Evolutionary conservation across 306 rosid species (phyloP).

Genomic region (Pyrus betulifolia): DNA sequence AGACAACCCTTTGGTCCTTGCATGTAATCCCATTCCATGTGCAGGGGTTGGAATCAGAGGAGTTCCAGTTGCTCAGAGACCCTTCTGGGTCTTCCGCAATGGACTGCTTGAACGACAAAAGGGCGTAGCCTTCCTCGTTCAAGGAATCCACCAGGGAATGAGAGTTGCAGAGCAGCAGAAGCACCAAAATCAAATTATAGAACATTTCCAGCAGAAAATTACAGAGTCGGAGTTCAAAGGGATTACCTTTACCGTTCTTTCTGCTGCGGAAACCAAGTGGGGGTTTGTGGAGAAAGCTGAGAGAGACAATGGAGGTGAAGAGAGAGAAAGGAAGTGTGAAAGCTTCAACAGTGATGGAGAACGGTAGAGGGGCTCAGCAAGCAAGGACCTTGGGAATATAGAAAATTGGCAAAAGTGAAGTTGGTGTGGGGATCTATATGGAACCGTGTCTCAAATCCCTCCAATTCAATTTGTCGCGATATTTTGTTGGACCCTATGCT

Average conservation of each 20-base stretch:
- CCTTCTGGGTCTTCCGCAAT: slow-evolving; percentile 57
- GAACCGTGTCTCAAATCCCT: neutral
- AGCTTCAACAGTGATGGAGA: slow-evolving; percentile 29
- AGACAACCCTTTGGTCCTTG: slow-evolving; percentile 66
- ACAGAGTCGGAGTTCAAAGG: slow-evolving; percentile 12
- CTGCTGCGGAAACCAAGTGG: slow-evolving; percentile 12
- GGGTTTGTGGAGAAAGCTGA: neutral
- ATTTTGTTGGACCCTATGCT: neutral
- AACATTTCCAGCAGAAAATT: slow-evolving; percentile 27
- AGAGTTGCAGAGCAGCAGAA: slow-evolving; percentile 41
- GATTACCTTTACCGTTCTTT: slow-evolving; percentile 14
- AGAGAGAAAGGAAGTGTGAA: slow-evolving; percentile 10
- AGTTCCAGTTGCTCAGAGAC: slow-evolving; percentile 75
- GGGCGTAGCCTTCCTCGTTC: slow-evolving; percentile 63
- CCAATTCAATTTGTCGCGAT: slow-evolving; percentile 25
- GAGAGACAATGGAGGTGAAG: slow-evolving; percentile 17
- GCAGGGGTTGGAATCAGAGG: slow-evolving; percentile 73
- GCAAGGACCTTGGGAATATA: slow-evolving; percentile 31
- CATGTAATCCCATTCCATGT: slow-evolving; percentile 89
- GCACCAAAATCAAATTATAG: slow-evolving; percentile 12
- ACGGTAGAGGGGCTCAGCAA: slow-evolving; percentile 31
- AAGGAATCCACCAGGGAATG: slow-evolving; percentile 33
- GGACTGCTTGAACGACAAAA: slow-evolving; percentile 58
- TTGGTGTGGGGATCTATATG: slow-evolving; percentile 16
- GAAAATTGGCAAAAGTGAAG: slow-evolving; percentile 10